Evolutionary conservation across 1,284 basidiomycete genomes (phyloP), one percentile per base, ranked within the genome.

Genomic region (Wallemia mellicola): DNA sequence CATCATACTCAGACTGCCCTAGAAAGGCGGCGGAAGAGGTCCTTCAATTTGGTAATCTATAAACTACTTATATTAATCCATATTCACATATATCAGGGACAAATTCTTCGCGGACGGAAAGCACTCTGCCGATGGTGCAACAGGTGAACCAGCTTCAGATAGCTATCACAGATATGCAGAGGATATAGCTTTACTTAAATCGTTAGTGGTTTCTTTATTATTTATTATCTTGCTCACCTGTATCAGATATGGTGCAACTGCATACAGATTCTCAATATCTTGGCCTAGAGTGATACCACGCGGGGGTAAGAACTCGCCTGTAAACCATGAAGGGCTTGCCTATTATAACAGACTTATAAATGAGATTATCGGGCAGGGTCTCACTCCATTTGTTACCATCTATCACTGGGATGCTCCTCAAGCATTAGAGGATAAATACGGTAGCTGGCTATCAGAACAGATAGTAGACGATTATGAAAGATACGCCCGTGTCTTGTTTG

Each of bases 271-370:
- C 69, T 83, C 80, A 14, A 70, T 86, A 55, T 74, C 82, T 2
- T 85, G 82, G 83, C 76, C 79, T 7, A 73, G 82, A 30, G 74
- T 85, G 63, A 80, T 84, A 60, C 80, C 80, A 2, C 70, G 77
- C 30, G 79, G 78, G 14, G 80, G 82, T 27, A 74, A 79, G 27
- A 73, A 79, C 61, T 81, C 84, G 66, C 77, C 79, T n/a, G 69
- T 82, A 56, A 86, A 82, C 65, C 72, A 74, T 62, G 71, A 74
- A 60, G 83, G 82, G 1, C 76, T 85, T 62, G 71, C 76, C 63
- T 81, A 76, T 64, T 84, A 84, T 68, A 74, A 75, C n/a, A 71
- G 75, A 59, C 67, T 84, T 60, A 79, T 84, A 62, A 77, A 85
- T 65, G 79, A 72, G 59, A 69, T 83, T n/a, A 68, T 82, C 2